Conservation (phyloP, 768 basidiomycete species). For the Clavaria fumosa region DNA sequence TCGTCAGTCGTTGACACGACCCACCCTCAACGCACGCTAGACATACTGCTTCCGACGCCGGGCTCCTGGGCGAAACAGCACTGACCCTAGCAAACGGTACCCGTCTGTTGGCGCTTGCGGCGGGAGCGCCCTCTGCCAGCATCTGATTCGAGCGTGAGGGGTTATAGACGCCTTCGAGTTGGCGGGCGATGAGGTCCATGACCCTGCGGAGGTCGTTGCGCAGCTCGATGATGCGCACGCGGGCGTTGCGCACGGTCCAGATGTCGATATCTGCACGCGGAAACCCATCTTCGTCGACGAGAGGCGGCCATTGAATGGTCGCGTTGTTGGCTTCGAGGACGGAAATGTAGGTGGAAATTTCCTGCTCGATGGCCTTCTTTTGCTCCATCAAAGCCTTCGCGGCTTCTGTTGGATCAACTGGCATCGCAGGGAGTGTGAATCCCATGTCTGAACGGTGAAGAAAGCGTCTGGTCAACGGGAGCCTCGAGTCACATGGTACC, state of each 20-base stretch:
- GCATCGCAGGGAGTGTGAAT: slow-evolving; percentile 26
- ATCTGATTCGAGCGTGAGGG: slow-evolving; percentile 19
- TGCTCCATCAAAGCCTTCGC: slow-evolving; percentile 49
- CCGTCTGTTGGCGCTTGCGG: slow-evolving; percentile 7
- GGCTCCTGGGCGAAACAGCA: slow-evolving; percentile 64
- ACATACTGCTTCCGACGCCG: slow-evolving; percentile 66
- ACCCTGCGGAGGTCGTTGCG: slow-evolving; percentile 60
- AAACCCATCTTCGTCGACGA: slow-evolving; percentile 81
- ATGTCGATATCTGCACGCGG: slow-evolving; percentile 80
- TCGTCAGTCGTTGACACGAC: slow-evolving; percentile 2
- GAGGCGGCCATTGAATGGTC: slow-evolving; percentile 53
- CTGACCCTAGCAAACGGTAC: slow-evolving; percentile 71
- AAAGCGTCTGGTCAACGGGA: no score
- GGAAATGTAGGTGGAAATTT: slow-evolving; percentile 45
- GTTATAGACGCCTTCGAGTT: slow-evolving; percentile 56
- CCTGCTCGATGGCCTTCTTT: slow-evolving; percentile 60
- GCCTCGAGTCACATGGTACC: no score
- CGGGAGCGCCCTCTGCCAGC: slow-evolving; percentile 4
- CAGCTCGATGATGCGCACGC: slow-evolving; percentile 65
- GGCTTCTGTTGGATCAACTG: slow-evolving; percentile 33
- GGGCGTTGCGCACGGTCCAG: slow-evolving; percentile 59
- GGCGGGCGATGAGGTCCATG: slow-evolving; percentile 50
- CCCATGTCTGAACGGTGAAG: slow-evolving; percentile 27
- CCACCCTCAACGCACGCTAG: neutral
- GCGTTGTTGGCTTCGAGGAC: slow-evolving; percentile 49